Base-by-base conservation (phyloP, 495 filamentous ascomycete species). In the Clohesyomyces aquaticus region DNA sequence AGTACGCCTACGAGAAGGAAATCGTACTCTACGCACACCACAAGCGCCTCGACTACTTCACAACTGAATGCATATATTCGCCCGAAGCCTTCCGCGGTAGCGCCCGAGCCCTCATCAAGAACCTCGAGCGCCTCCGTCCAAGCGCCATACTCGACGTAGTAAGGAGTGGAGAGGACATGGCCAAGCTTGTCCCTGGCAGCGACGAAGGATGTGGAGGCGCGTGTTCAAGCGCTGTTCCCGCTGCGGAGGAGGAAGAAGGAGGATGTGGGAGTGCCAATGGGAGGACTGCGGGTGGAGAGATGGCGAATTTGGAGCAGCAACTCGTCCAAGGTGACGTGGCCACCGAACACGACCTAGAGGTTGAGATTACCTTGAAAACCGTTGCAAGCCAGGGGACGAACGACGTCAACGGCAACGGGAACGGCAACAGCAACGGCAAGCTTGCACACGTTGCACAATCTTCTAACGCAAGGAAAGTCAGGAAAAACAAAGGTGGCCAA, bases 1-100 rank as follows among this genome's bases (percentile, higher is more conserved):
- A 98, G 77, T 98, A 97, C 72, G 91, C 93, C 0, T 98, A 97
- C 71, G 95, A 98, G 74, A 98, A 98, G 78, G 94, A 98, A 70
- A 98, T 98, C 60, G 94, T 98, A 9, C 80, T 98, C 12, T 98
- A 98, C 73, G 94, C 94, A 18, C 90, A 96, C 67, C 91, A 98
- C 77, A 93, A 93, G 72, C 89, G 91, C 72, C 81, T 98, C 60
- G 94, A 98, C 74, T 98, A 98, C 77, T 98, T 98, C 77, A 93
- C 86, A 65, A 98, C 94, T 0, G 94, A 98, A 78, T 98, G 94
- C 78, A 91, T 98, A 56, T 98, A 98, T 77, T 96, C 91, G 51
- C 94, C 94, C 0, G 94, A 98, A 78, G 94, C 95, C n/a, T 98
- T 98, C 69, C 84, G 94, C 25, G 94, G 94, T 0, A 95, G 89